These are phyloP conservation scores for Nematodospora valgi DNA, from an alignment of 805 yeast species.

Conservation along the genomic window DNA sequence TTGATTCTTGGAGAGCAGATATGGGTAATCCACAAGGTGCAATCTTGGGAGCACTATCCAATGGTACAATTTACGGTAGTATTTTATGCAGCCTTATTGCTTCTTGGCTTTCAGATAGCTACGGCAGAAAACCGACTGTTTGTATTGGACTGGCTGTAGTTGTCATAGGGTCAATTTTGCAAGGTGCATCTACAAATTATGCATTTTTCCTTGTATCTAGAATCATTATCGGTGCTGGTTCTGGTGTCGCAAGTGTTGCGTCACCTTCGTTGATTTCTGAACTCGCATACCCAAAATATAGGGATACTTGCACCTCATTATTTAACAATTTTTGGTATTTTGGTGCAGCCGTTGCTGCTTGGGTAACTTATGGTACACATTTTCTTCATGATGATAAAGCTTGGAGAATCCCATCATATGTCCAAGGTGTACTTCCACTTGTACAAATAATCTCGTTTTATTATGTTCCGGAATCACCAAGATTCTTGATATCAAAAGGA, in stretches of 20 bases:
- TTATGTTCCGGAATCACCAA: conserved; percentile 49
- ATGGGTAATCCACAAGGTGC: too few relatives aligned
- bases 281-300: conserved; percentile 45
- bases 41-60: conserved; percentile 40
- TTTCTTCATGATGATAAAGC: conserved; percentile 28
- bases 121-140: conserved; percentile 37
- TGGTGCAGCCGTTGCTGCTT: conserved; percentile 51
- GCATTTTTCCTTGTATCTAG: conserved; percentile 42
- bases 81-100: conserved; percentile 26
- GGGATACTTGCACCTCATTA: conserved; percentile 40
- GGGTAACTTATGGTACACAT: conserved; percentile 48
- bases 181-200: conserved; percentile 33
- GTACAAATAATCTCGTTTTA: conserved; percentile 34
- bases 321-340: conserved; percentile 52
- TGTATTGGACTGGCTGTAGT: conserved; percentile 22
- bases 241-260: conserved; percentile 37
- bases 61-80: conserved; percentile 43
- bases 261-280: conserved; percentile 52
- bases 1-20: conserved; percentile 38
- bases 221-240: conserved; percentile 47
- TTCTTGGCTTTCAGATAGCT: conserved; percentile 28
- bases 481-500: conserved; percentile 42
- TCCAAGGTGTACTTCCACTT: conserved; percentile 49
- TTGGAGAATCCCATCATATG: conserved; percentile 54
- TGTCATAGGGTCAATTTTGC: conserved; percentile 35